These are phyloP conservation scores for Thelonectria rubi DNA, from an alignment of 2,329 filamentous ascomycete genomes.

Conservation along the genomic window DNA sequence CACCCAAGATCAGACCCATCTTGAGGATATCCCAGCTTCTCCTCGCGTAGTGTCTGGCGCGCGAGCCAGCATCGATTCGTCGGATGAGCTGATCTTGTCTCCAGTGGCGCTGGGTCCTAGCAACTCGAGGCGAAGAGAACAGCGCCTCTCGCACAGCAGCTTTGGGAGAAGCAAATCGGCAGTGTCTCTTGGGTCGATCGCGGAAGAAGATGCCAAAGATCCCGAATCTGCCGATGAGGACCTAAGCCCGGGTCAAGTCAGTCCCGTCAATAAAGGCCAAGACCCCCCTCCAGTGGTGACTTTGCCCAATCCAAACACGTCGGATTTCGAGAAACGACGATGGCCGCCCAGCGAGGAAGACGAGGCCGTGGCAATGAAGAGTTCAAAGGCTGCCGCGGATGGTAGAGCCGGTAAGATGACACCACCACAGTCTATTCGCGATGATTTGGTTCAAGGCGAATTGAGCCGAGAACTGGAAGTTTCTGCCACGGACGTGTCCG, in stretches of 20 bases:
- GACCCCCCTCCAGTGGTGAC: background rate
- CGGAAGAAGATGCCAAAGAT: slow-evolving; percentile 51
- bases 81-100: slow-evolving; percentile 48
- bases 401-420: slow-evolving; percentile 23
- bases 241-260: slow-evolving; percentile 1
- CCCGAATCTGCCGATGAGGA: slow-evolving; percentile 9
- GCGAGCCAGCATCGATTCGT: slow-evolving; percentile 50
- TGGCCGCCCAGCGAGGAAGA: slow-evolving; percentile 50
- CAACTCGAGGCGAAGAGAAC: slow-evolving; percentile 45
- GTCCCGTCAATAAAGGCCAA: background rate
- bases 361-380: slow-evolving; percentile 51
- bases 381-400: slow-evolving; percentile 30
- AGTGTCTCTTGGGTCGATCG: slow-evolving; percentile 57
- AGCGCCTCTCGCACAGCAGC: slow-evolving; percentile 46
- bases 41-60: slow-evolving; percentile 48
- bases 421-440: slow-evolving; percentile 31
- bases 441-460: slow-evolving; percentile 19
- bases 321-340: slow-evolving; percentile 32
- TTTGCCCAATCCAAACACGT: slow-evolving; percentile 30
- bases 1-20: slow-evolving; percentile 50
- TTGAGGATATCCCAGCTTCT: slow-evolving; percentile 49
- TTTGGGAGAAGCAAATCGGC: slow-evolving; percentile 49
- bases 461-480: slow-evolving; percentile 7
- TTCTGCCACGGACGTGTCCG: slow-evolving; percentile 2
- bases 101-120: slow-evolving; percentile 49